Conservation (phyloP, 345 rosid genomes). For the Salix exigua region DNA sequence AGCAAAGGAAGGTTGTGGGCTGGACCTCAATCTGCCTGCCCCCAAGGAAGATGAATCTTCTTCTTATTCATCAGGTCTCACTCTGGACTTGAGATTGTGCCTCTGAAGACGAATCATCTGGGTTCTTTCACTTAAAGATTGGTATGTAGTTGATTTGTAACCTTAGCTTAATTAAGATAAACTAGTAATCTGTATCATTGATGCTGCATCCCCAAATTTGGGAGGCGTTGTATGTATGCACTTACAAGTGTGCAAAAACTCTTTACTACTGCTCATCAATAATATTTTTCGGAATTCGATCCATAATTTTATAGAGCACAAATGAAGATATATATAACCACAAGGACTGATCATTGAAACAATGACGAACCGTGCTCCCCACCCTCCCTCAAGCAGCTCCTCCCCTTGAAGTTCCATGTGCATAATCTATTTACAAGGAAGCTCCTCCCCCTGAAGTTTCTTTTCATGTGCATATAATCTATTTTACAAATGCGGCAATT, state of each 20-base stretch:
- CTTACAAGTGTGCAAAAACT: background rate
- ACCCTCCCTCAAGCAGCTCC: too few species aligned
- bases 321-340: too few species aligned
- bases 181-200: background rate
- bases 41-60: constrained; percentile 39
- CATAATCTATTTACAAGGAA: too few species aligned
- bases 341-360: too few species aligned
- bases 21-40: constrained; percentile 74
- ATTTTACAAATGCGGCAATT: too few species aligned
- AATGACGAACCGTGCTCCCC: too few species aligned
- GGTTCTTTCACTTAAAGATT: background rate
- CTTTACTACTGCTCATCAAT: background rate
- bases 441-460: too few species aligned
- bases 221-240: background rate
- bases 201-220: background rate
- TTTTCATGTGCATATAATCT: too few species aligned
- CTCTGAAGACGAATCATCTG: constrained; percentile 26
- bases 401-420: too few species aligned
- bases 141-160: constrained; percentile 18
- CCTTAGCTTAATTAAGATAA: background rate
- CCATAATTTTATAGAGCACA: too few species aligned
- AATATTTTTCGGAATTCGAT: too few species aligned
- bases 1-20: constrained; percentile 15
- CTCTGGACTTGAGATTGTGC: constrained; percentile 72
- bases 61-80: constrained; percentile 37